phyloP scores from a whole-genome alignment of 495 filamentous ascomycete species.

The Neurospora intermedia region DNA sequence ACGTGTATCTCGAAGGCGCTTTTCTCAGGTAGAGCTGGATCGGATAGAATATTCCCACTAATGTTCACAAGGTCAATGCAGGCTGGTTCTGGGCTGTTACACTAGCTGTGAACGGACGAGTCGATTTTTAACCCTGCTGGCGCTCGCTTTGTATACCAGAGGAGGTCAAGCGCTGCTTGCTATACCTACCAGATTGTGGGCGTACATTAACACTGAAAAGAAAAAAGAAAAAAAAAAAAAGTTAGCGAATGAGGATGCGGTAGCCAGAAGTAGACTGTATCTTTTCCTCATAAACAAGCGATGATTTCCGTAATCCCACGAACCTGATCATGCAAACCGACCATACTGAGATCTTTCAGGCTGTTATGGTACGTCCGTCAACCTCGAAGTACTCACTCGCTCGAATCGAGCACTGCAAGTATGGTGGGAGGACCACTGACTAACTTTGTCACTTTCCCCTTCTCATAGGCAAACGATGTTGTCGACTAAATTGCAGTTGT shows the following conservation, averaged over 20 bases:
- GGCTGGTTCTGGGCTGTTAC: neutral
- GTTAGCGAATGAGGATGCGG: too few species aligned
- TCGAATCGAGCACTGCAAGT: neutral
- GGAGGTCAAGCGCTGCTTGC: neutral
- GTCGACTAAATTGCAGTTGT: neutral
- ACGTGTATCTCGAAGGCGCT: too few species aligned
- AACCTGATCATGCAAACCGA: conserved; percentile 24
- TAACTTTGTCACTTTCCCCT: neutral
- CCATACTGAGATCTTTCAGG: conserved; percentile 26
- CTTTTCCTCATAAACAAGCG: conserved; percentile 21
- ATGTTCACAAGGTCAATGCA: neutral
- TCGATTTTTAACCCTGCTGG: neutral
- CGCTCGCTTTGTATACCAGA: neutral
- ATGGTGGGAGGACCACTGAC: neutral
- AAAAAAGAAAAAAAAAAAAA: too few species aligned
- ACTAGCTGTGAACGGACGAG: neutral
- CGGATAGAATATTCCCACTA: neutral
- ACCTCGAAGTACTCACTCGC: neutral
- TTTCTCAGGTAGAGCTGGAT: neutral
- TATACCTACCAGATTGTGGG: neutral
- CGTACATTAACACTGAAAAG: too few species aligned
- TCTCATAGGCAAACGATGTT: neutral
- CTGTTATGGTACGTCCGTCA: conserved; percentile 21
- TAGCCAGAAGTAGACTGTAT: neutral
- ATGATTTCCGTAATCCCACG: conserved; percentile 30